Evolutionary conservation across 164 flowering plant genomes (phyloP).

Genomic region (Brasenia schreberi): DNA sequence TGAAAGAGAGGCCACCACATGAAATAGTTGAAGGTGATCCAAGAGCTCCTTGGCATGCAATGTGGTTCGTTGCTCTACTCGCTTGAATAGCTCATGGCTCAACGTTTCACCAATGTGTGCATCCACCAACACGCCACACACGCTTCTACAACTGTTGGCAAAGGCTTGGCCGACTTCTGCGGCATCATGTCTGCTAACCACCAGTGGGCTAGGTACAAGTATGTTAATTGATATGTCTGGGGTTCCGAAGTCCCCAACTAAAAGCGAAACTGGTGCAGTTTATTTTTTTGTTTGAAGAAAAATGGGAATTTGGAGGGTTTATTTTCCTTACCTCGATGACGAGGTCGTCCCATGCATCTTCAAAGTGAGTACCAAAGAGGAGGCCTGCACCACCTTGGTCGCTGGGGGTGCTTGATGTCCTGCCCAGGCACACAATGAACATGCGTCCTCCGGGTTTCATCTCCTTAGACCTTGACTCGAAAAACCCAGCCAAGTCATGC

Average conservation of each 20-base stretch:
- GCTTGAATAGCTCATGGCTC: conserved; percentile 44
- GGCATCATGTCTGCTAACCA: conserved; percentile 49
- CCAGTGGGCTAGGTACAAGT: conserved; percentile 28
- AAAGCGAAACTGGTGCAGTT: background rate
- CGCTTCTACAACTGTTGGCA: conserved; percentile 63
- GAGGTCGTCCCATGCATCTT: conserved; percentile 89
- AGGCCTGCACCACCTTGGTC: conserved; percentile 91
- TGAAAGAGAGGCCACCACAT: conserved; percentile 78
- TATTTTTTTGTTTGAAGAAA: too few relatives aligned
- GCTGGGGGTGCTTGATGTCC: conserved; percentile 62
- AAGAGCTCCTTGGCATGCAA: conserved; percentile 53
- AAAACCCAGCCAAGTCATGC: conserved; percentile 43
- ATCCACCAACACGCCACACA: conserved; percentile 71
- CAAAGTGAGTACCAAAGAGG: conserved; percentile 85
- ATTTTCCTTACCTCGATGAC: conserved; percentile 26
- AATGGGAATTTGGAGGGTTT: too few relatives aligned
- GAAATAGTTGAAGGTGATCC: conserved; percentile 67
- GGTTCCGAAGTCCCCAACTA: background rate
- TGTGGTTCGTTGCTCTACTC: conserved; percentile 47
- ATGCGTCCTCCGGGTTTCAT: conserved; percentile 66
- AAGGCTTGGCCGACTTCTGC: conserved; percentile 68
- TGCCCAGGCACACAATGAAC: conserved; percentile 73
- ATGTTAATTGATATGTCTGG: background rate
- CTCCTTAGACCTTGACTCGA: conserved; percentile 44
- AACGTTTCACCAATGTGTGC: conserved; percentile 77